A percentile compares a stretch with the other conserved stretches of the same genome.
Conservation (phyloP, 129 eudicot species). For the Deinandra increscens region DNA sequence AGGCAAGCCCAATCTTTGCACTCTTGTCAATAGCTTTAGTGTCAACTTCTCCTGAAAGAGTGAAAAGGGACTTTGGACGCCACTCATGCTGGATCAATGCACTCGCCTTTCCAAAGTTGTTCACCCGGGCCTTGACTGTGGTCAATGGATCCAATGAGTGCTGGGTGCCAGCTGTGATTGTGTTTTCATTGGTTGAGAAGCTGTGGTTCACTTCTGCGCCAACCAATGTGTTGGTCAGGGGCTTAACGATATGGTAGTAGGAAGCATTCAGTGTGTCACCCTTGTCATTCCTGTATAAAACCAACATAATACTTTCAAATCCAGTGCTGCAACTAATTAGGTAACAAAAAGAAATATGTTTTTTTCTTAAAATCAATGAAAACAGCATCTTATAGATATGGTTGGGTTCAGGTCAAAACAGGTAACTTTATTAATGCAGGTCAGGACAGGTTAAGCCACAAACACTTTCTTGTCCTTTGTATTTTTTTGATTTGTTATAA, state of each 20-base stretch:
- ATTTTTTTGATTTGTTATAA: not conserved
- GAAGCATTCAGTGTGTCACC: slow-evolving; percentile 74
- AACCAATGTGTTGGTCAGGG: slow-evolving; percentile 71
- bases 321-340: not conserved
- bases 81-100: slow-evolving; percentile 88
- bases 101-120: slow-evolving; percentile 74
- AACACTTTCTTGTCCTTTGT: not conserved
- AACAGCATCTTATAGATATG: not conserved
- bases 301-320: not conserved
- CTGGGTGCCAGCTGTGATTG: slow-evolving; percentile 72
- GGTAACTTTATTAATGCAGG: not conserved
- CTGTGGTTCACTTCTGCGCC: slow-evolving; percentile 89
- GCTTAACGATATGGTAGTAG: slow-evolving; percentile 74
- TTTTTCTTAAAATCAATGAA: not conserved
- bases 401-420: not conserved
- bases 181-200: slow-evolving; percentile 81
- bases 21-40: slow-evolving; percentile 74
- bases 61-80: slow-evolving; percentile 81
- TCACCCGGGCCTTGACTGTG: slow-evolving; percentile 62
- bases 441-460: not conserved
- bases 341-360: not conserved
- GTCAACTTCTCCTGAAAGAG: slow-evolving; percentile 79
- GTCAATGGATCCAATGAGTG: slow-evolving; percentile 75
- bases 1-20: slow-evolving; percentile 85
- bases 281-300: slow-evolving; percentile 66